phyloP scores from a whole-genome alignment of 768 basidiomycete genomes.

The Rhizopogon rudus region DNA sequence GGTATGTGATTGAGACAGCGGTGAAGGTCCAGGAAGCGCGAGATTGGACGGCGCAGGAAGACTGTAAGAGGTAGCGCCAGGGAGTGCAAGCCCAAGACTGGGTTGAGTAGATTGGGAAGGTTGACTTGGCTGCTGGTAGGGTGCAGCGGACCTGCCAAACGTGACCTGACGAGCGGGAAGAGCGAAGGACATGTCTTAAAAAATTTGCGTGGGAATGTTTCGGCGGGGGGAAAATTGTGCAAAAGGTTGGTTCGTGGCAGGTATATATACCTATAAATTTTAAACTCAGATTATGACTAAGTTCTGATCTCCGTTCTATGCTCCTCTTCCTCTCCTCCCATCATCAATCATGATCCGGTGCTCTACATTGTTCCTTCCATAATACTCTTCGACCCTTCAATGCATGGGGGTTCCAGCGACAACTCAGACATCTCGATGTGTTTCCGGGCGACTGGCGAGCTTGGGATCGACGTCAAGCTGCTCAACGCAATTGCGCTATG shows the following conservation, averaged over 20 bases:
- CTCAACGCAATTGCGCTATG: not conserved
- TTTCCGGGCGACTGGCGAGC: not conserved
- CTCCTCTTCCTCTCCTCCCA: slow-evolving; percentile 22
- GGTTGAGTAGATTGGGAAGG: slow-evolving; percentile 33
- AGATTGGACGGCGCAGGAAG: slow-evolving; percentile 37
- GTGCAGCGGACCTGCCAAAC: slow-evolving; percentile 60
- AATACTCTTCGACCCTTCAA: not conserved
- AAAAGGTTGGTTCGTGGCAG: slow-evolving; percentile 7
- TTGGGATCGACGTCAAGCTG: not conserved
- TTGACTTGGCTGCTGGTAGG: slow-evolving; percentile 37
- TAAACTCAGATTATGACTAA: slow-evolving; percentile 26
- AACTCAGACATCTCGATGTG: not conserved
- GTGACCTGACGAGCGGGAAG: slow-evolving; percentile 77
- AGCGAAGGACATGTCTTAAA: slow-evolving; percentile 47
- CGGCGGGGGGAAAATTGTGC: slow-evolving; percentile 18
- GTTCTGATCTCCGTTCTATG: slow-evolving; percentile 3
- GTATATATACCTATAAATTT: slow-evolving; percentile 25
- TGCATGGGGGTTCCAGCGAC: not conserved
- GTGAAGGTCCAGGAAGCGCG: slow-evolving; percentile 52
- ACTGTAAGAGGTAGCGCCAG: slow-evolving; percentile 42
- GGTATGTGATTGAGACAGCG: slow-evolving; percentile 41
- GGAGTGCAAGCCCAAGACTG: slow-evolving; percentile 55
- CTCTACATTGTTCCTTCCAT: not conserved
- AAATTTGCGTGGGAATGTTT: slow-evolving; percentile 21
- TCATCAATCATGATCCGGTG: slow-evolving; percentile 17